Evolutionary conservation across 441 rosid species (phyloP).

Genomic region (Gossypium schwendimanii): DNA sequence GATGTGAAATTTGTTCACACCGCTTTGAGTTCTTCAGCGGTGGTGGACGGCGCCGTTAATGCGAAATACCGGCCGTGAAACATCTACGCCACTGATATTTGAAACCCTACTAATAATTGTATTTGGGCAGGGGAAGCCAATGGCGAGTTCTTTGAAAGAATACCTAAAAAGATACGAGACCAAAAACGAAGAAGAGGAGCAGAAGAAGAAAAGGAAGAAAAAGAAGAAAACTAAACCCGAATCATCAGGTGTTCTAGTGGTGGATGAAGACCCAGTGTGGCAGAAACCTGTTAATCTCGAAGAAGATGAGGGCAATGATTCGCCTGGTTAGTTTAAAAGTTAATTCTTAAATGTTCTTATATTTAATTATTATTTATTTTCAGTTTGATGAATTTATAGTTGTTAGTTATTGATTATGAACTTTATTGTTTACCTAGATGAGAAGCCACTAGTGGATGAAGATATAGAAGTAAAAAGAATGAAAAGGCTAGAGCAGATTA

Average conservation of each 20-base stretch:
- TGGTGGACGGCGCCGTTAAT: not conserved
- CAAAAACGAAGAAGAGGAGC: slow-evolving; percentile 34
- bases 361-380: not conserved
- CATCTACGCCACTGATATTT: not conserved
- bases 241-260: slow-evolving; percentile 50
- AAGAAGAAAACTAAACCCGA: slow-evolving; percentile 39
- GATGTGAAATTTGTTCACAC: not conserved
- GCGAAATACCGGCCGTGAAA: not conserved
- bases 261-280: slow-evolving; percentile 91
- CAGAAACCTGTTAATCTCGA: slow-evolving; percentile 55
- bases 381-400: not conserved
- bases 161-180: slow-evolving; percentile 67
- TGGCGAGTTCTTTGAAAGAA: slow-evolving; percentile 58
- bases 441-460: slow-evolving; percentile 63
- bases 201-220: slow-evolving; percentile 42
- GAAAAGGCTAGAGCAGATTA: slow-evolving; percentile 70
- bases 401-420: not conserved
- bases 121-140: slow-evolving; percentile 4
- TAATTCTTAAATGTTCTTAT: not conserved
- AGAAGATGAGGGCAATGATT: slow-evolving; percentile 52
- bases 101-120: slow-evolving; percentile 11
- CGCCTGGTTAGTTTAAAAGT: slow-evolving; percentile 42
- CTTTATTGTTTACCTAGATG: slow-evolving; percentile 30
- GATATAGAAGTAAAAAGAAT: slow-evolving; percentile 84
- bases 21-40: not conserved